These are phyloP conservation scores for Fusarium sp. DNA, from an alignment of 2,329 filamentous ascomycete species.

Conservation along the genomic window DNA sequence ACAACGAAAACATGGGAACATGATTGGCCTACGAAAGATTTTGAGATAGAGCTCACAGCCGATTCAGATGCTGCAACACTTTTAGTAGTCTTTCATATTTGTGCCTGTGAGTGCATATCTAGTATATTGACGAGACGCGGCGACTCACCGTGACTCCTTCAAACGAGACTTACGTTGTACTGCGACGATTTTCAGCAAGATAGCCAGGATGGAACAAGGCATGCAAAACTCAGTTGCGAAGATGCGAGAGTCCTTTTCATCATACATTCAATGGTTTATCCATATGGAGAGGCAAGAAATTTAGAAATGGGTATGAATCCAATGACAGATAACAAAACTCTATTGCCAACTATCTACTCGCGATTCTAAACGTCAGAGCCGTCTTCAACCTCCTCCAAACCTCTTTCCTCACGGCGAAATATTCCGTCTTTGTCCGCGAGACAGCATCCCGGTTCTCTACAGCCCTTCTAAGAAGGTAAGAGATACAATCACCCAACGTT, in stretches of 20 bases:
- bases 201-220: background rate
- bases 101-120: background rate
- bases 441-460: background rate
- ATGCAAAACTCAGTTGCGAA: background rate
- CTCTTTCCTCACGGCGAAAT: background rate
- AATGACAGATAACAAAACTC: background rate
- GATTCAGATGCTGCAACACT: background rate
- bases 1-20: background rate
- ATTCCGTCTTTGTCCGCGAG: background rate
- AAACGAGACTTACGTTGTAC: background rate
- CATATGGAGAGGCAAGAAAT: background rate
- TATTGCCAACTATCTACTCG: background rate
- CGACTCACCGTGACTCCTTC: background rate
- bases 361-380: background rate
- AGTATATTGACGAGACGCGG: background rate
- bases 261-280: background rate
- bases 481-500: background rate
- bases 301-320: background rate
- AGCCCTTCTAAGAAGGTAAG: background rate
- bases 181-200: background rate
- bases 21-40: background rate
- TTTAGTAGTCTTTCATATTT: background rate
- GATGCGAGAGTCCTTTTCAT: background rate
- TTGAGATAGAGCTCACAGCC: background rate
- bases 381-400: background rate